phyloP scores from a whole-genome alignment of 371 early-diverging fungal species.

The Enteropsectra breve region DNA sequence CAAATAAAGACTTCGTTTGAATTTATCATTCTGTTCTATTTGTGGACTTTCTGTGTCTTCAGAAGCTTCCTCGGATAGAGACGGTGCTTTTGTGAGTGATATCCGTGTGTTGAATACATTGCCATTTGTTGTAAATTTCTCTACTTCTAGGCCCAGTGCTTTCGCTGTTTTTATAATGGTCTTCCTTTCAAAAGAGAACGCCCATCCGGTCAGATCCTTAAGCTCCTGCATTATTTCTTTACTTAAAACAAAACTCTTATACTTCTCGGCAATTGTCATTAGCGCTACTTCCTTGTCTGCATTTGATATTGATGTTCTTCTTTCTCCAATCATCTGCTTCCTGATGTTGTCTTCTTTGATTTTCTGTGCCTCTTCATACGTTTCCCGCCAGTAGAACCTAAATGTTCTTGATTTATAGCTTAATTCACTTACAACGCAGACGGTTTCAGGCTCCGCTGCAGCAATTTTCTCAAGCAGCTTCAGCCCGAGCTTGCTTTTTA shows the following conservation, averaged over 20 bases:
- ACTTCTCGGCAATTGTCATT: slow-evolving; percentile 20
- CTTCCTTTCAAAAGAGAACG: slow-evolving; percentile 39
- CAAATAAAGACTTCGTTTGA: no score
- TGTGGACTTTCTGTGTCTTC: no score
- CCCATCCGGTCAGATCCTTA: slow-evolving; percentile 15
- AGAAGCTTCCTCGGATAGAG: no score
- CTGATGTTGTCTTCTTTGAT: neutral
- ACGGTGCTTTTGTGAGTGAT: no score
- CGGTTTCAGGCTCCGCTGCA: neutral
- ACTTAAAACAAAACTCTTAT: slow-evolving; percentile 27
- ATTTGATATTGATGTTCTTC: neutral
- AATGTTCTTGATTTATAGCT: neutral
- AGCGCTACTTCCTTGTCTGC: slow-evolving; percentile 41
- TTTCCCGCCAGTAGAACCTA: neutral
- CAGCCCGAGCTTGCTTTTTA: neutral
- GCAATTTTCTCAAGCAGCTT: slow-evolving; percentile 3
- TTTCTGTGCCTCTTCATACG: neutral
- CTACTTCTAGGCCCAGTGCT: slow-evolving; percentile 37
- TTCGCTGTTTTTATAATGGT: slow-evolving; percentile 46
- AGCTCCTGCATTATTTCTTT: slow-evolving; percentile 33
- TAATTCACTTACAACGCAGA: slow-evolving; percentile 1
- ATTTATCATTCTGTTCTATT: no score
- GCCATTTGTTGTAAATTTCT: slow-evolving; percentile 3
- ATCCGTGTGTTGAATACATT: slow-evolving; percentile 6
- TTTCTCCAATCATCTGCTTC: neutral